phyloP scores from a whole-genome alignment of 805 yeast genomes.

The Barnettozyma populi region DNA sequence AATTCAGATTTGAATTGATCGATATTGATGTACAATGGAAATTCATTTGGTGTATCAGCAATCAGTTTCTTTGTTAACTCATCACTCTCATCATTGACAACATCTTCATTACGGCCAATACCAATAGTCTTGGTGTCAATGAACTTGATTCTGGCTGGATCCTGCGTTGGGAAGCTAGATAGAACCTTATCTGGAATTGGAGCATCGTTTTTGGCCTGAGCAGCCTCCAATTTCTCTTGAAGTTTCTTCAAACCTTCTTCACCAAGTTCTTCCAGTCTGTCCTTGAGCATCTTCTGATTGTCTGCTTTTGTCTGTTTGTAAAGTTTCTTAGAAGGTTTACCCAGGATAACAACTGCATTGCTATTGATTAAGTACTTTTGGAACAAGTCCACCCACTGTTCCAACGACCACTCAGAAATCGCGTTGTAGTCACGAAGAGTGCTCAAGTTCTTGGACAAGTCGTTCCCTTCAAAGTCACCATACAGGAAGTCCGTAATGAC shows the following conservation, averaged over 20 bases:
- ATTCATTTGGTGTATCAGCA: slow-evolving; percentile 34
- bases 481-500: slow-evolving; percentile 79
- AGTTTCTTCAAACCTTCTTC: slow-evolving; percentile 52
- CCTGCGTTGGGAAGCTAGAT: slow-evolving; percentile 60
- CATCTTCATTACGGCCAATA: slow-evolving; percentile 43
- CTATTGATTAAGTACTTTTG: slow-evolving; percentile 51
- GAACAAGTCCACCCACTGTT: slow-evolving; percentile 62
- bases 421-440: slow-evolving; percentile 49
- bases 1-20: slow-evolving; percentile 81
- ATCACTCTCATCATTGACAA: slow-evolving; percentile 27
- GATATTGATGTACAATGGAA: slow-evolving; percentile 69
- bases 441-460: slow-evolving; percentile 49
- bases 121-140: slow-evolving; percentile 63
- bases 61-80: slow-evolving; percentile 25
- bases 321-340: slow-evolving; percentile 61
- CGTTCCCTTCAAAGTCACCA: slow-evolving; percentile 58
- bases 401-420: slow-evolving; percentile 53
- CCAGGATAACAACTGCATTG: slow-evolving; percentile 60
- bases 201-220: slow-evolving; percentile 62
- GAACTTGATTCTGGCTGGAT: slow-evolving; percentile 68
- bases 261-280: slow-evolving; percentile 50
- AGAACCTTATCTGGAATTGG: slow-evolving; percentile 71
- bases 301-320: slow-evolving; percentile 48
- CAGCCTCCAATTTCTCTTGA: slow-evolving; percentile 47
- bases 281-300: slow-evolving; percentile 41